Evolutionary conservation across 2,329 filamentous ascomycete genomes (phyloP).

Genomic region (Tolypocladium album): DNA sequence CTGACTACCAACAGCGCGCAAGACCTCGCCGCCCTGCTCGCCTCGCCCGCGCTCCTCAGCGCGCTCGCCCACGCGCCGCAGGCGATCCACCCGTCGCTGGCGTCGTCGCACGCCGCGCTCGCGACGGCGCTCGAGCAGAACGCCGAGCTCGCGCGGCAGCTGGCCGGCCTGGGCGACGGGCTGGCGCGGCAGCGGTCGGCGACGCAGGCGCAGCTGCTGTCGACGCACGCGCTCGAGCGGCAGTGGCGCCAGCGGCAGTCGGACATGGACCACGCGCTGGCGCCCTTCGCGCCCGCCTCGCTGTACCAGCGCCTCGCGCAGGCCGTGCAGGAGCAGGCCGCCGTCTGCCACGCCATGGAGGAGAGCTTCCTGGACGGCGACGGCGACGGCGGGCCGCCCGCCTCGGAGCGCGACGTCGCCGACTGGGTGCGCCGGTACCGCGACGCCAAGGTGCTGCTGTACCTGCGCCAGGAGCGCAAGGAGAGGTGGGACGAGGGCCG

Average conservation of each 20-base stretch:
- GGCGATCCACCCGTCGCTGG: slow-evolving; percentile 62
- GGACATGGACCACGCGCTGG: slow-evolving; percentile 77
- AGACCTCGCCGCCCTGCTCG: slow-evolving; percentile 62
- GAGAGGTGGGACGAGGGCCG: slow-evolving; percentile 92
- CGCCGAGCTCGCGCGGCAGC: slow-evolving; percentile 53
- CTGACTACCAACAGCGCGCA: too few relatives aligned
- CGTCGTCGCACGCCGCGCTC: slow-evolving; percentile 54
- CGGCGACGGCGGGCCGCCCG: slow-evolving; percentile 25
- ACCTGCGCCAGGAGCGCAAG: slow-evolving; percentile 75
- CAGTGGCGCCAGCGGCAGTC: slow-evolving; percentile 83
- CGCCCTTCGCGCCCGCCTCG: slow-evolving; percentile 75
- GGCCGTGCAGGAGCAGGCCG: slow-evolving; percentile 72
- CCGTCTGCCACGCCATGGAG: slow-evolving; percentile 70
- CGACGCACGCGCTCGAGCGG: slow-evolving; percentile 79
- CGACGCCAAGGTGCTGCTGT: slow-evolving; percentile 68
- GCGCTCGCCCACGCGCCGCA: slow-evolving; percentile 59
- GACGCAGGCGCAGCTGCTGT: slow-evolving; percentile 71
- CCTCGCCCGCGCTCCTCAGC: slow-evolving; percentile 54
- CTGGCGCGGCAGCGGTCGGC: slow-evolving; percentile 52
- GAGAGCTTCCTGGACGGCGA: slow-evolving; percentile 77
- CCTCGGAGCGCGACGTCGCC: slow-evolving; percentile 68
- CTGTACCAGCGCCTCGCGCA: slow-evolving; percentile 74
- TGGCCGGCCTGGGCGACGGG: slow-evolving; percentile 48
- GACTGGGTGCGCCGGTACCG: slow-evolving; percentile 80
- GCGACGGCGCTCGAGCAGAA: slow-evolving; percentile 59